A percentile compares a stretch with the other conserved stretches of the same genome.
Evolutionary conservation across 2,329 filamentous ascomycete genomes (phyloP).

Genomic region (Cladorrhinum sp.): DNA sequence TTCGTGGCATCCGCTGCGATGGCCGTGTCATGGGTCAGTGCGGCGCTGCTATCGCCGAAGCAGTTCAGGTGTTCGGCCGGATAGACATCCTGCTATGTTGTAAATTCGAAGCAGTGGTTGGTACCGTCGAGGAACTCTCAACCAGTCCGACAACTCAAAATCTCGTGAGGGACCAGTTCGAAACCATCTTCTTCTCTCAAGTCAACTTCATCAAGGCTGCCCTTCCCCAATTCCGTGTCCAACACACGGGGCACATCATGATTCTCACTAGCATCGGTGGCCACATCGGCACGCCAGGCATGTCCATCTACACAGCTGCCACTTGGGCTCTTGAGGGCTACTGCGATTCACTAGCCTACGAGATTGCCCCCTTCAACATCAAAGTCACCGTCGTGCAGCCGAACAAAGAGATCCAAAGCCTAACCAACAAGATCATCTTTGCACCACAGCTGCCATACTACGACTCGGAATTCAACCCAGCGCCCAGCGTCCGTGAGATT

Average conservation of each 20-base stretch:
- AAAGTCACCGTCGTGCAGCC: slow-evolving; percentile 95
- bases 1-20: slow-evolving; percentile 64
- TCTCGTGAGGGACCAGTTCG: slow-evolving; percentile 86
- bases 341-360: slow-evolving; percentile 92
- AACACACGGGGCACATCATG: slow-evolving; percentile 85
- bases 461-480: slow-evolving; percentile 66
- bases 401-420: slow-evolving; percentile 83
- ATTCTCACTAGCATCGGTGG: slow-evolving; percentile 86
- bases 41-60: slow-evolving; percentile 82
- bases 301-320: slow-evolving; percentile 86
- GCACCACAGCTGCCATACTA: slow-evolving; percentile 70
- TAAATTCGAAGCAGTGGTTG: slow-evolving; percentile 86
- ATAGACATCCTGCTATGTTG: slow-evolving; percentile 91
- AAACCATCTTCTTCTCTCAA: slow-evolving; percentile 90
- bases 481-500: slow-evolving; percentile 80
- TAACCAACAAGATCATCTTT: slow-evolving; percentile 84
- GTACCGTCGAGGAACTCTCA: slow-evolving; percentile 85
- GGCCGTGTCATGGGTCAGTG: slow-evolving; percentile 65
- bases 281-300: slow-evolving; percentile 86
- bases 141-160: slow-evolving; percentile 69
- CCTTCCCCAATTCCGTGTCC: slow-evolving; percentile 73
- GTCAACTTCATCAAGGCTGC: slow-evolving; percentile 93
- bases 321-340: slow-evolving; percentile 96
- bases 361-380: slow-evolving; percentile 95
- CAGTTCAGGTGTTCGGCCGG: slow-evolving; percentile 76